Evolutionary conservation across 345 rosid species (phyloP).

Genomic region (Moringa oleifera): DNA sequence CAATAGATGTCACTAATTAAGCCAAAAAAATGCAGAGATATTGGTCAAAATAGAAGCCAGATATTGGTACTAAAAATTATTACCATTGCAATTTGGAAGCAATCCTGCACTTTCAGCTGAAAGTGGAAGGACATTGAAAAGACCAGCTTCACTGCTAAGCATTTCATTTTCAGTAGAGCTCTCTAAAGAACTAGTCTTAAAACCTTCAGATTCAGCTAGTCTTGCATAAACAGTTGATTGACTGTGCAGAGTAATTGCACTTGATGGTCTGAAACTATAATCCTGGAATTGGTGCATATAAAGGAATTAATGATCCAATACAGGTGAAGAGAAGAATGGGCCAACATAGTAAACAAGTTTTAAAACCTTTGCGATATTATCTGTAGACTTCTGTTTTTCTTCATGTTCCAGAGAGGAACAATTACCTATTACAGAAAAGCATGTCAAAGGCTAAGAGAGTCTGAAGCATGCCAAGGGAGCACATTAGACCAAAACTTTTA

Average conservation of each 20-base stretch:
- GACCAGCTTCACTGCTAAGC: slow-evolving; percentile 25
- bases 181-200: slow-evolving; percentile 23
- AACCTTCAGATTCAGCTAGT: slow-evolving; percentile 46
- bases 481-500: neutral
- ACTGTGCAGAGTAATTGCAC: slow-evolving; percentile 44
- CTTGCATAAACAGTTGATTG: slow-evolving; percentile 64
- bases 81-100: slow-evolving; percentile 60
- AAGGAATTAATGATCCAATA: slow-evolving; percentile 5
- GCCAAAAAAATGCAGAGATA: no score
- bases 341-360: neutral
- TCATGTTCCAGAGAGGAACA: slow-evolving; percentile 18
- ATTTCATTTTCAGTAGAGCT: slow-evolving; percentile 23
- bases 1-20: no score
- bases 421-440: slow-evolving; percentile 20
- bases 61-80: no score
- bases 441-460: slow-evolving; percentile 8
- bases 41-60: no score
- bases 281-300: slow-evolving; percentile 23
- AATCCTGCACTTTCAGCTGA: slow-evolving; percentile 86
- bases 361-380: slow-evolving; percentile 39
- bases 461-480: slow-evolving; percentile 3
- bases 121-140: slow-evolving; percentile 57
- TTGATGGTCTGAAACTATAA: slow-evolving; percentile 23
- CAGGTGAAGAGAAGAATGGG: neutral
- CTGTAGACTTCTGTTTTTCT: slow-evolving; percentile 23